Conservation (phyloP, 2,329 filamentous ascomycete genomes). For the Diaporthe australafricana region DNA sequence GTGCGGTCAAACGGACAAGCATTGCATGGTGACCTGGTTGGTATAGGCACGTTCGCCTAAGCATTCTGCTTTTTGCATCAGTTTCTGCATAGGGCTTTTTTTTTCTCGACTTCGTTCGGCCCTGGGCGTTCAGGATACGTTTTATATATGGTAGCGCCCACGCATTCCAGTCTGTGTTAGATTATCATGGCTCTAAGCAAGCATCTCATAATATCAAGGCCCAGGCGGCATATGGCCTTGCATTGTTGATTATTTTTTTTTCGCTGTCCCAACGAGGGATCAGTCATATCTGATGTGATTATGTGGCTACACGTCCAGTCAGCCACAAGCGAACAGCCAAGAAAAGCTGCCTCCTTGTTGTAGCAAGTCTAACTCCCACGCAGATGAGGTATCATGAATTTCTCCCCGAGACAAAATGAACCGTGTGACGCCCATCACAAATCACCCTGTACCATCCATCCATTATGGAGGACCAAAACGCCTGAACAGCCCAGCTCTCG, state of each 20-base stretch:
- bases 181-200: constrained; percentile 1
- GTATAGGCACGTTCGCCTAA: constrained; percentile 14
- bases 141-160: constrained; percentile 34
- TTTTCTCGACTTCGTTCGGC: neutral
- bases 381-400: constrained; percentile 37
- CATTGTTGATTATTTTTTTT: constrained; percentile 8
- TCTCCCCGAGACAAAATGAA: neutral
- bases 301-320: neutral
- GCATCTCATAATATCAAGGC: constrained; percentile 21
- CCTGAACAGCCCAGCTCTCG: neutral
- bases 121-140: constrained; percentile 31
- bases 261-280: constrained; percentile 13
- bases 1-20: constrained; percentile 13
- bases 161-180: constrained; percentile 30
- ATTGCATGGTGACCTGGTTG: constrained; percentile 26
- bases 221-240: constrained; percentile 4
- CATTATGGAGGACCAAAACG: constrained; percentile 15
- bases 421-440: constrained; percentile 9
- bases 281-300: neutral
- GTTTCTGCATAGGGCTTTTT: constrained; percentile 19
- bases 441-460: neutral
- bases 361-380: constrained; percentile 32
- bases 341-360: constrained; percentile 12
- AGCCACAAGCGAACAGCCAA: constrained; percentile 10
- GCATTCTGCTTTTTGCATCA: constrained; percentile 26